Conservation (phyloP, 805 yeast species). For the Brettanomyces naardenensis region DNA sequence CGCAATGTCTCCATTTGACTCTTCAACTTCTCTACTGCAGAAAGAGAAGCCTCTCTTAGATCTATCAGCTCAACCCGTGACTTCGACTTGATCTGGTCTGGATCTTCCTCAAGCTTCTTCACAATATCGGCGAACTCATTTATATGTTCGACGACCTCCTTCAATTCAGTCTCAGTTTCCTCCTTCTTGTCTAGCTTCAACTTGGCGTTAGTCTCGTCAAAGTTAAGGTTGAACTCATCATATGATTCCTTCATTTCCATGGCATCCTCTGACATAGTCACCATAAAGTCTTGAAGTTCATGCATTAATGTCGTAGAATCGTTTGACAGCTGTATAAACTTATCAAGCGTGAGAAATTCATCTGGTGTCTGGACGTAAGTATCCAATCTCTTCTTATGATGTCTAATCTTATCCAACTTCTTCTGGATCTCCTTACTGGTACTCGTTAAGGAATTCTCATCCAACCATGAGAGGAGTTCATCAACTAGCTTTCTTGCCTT, state of each 20-base stretch:
- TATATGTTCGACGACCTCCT: constrained; percentile 18
- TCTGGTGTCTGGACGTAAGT: constrained; percentile 32
- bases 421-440: constrained; percentile 29
- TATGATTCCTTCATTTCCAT: constrained; percentile 33
- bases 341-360: constrained; percentile 39
- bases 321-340: constrained; percentile 34
- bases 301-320: constrained; percentile 34
- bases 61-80: constrained; percentile 19
- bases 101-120: constrained; percentile 20
- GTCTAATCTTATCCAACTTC: constrained; percentile 25
- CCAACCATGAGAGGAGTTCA: constrained; percentile 69
- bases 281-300: constrained; percentile 35
- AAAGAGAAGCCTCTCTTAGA: constrained; percentile 15
- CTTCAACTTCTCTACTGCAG: constrained; percentile 13
- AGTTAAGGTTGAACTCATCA: constrained; percentile 39
- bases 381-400: constrained; percentile 26
- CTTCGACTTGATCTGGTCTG: constrained; percentile 9
- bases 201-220: constrained; percentile 41
- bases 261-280: constrained; percentile 39
- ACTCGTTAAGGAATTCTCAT: constrained; percentile 56
- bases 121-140: constrained; percentile 23
- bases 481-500: constrained; percentile 30
- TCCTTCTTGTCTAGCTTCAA: constrained; percentile 27
- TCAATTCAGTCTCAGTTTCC: constrained; percentile 21
- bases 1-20: constrained; percentile 11